Base-by-base conservation (phyloP, 192 early-diverging fungal genomes). In the Piromyces finnis region DNA sequence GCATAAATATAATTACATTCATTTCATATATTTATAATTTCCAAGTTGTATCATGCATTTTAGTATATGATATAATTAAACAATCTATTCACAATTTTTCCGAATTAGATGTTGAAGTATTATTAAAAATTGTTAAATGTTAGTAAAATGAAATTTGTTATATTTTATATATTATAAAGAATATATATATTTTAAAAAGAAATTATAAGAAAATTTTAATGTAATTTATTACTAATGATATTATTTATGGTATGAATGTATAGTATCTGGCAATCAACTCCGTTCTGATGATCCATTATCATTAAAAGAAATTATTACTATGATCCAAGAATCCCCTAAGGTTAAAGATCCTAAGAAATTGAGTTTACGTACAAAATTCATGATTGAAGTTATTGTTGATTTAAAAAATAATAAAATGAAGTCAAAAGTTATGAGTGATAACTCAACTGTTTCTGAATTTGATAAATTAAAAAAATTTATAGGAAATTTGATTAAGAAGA, bases 331-430 rank as follows among this genome's bases (percentile, higher is more conserved):
- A 30, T 85, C 84, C 79, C 88, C 81, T 78, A 84, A 78, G 5
- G 87, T 92, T 78, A 80, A 84, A 30, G 85, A 88, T 79, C 79
- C 79, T 12, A 77, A 41, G 12, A 84, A 79, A n/a, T 29, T 90
- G 16, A 82, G 82, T 88, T 83, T 84, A 36, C 91, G 97, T 77
- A 89, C 91, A 78, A 93, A 93, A 83, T 99, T 97, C 83, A 94
- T 99, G 95, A 84, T 98, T 36, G 97, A 99, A 84, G 96, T 92
- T n/a, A 87, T 99, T 51, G 91, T 90, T 41, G 93, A 95, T 79
- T 84, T 99, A 29, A 97, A 97, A 83, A 96, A 97, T 83, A 98
- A 98, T 88, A 86, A 88, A 68, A 92, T 94, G 81, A 87, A 93
- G 84, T 92, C 91, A 81, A 88, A 87, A 30, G 84, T 87, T 6